Evolutionary conservation across 169 alveolate species (phyloP), one percentile per base, ranked within the genome.

Genomic region (Eimeria praecox): DNA sequence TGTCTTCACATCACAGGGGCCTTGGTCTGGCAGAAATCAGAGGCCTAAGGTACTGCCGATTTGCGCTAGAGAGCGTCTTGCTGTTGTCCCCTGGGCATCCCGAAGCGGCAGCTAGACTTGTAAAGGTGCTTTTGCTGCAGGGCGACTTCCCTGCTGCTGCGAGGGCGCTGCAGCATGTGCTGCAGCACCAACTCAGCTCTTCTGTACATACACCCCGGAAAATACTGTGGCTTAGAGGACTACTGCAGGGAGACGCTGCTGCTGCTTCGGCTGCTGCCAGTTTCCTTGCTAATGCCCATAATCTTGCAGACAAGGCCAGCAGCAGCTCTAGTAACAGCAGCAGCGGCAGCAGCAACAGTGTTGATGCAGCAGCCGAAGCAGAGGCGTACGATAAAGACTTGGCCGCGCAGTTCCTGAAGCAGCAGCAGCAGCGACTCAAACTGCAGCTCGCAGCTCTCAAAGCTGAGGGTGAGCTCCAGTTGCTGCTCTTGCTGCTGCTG

Each of bases 141-240:
- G 95, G 95, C 22, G 95, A 90, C 71, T 90, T 90, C 59, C 89
- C 89, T 54, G 89, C 95, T 30, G 95, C 95, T 38, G 95, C 95
- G 0, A 62, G 52, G 71, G 95, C 90, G 49, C 89, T 90, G 78
- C 86, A 90, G 90, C 86, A 90, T 38, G 73, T 75, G 78, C 49
- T 52, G 88, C 78, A 40, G 64, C 75, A 59, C 38, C 95, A 73
- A 49, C 86, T 59, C 46, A 83, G 20, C 49, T 52, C 91, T 5
- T 64, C 40, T 49, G 75, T 40, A 33, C 91, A 83, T 49, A 54
- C 75, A 54, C 88, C 95, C 8, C 59, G 88, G n/a, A 90, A 90
- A 56, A 56, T 90, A 33, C 89, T 73, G 44, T 90, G 95, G 95
- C 95, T 90, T 20, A 54, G 85, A 49, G 56, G 90, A 20, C 78